Conservation (phyloP, 345 rosid species). For the Eucalyptus melliodora region DNA sequence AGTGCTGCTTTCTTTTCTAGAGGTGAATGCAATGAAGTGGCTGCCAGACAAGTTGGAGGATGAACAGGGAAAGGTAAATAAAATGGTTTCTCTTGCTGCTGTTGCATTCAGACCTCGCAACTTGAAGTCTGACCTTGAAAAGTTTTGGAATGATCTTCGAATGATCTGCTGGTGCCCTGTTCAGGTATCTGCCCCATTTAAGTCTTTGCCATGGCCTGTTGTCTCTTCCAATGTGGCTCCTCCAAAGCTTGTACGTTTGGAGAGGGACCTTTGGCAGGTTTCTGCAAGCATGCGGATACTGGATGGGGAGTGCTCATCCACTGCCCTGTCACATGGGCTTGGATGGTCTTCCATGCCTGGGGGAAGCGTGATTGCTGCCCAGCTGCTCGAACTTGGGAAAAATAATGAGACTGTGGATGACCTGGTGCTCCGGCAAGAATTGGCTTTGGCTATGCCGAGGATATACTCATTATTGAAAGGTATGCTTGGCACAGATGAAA, state of each 20-base stretch:
- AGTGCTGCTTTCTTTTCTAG: conserved; percentile 80
- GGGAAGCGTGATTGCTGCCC: conserved; percentile 92
- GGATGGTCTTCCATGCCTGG: conserved; percentile 94
- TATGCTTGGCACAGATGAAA: conserved; percentile 80
- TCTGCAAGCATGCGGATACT: conserved; percentile 94
- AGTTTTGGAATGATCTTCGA: conserved; percentile 80
- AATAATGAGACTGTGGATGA: conserved; percentile 75
- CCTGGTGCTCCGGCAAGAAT: conserved; percentile 69
- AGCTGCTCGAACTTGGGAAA: conserved; percentile 94
- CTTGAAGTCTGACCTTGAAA: conserved; percentile 65
- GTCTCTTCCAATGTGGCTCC: conserved; percentile 86
- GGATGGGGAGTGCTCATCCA: conserved; percentile 92
- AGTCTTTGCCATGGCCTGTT: conserved; percentile 80
- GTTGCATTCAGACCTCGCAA: conserved; percentile 74
- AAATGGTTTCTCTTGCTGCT: conserved; percentile 75
- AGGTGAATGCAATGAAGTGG: conserved; percentile 90
- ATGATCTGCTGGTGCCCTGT: conserved; percentile 98
- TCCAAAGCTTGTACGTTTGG: conserved; percentile 81
- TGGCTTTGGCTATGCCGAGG: conserved; percentile 88
- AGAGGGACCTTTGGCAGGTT: conserved; percentile 81
- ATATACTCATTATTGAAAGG: conserved; percentile 63
- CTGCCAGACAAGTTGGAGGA: conserved; percentile 51
- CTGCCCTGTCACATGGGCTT: conserved; percentile 74
- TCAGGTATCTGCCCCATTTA: conserved; percentile 71
- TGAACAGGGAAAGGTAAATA: conserved; percentile 54